Base-by-base conservation (phyloP, 2,329 filamentous ascomycete genomes). In the Trichoderma sp. region DNA sequence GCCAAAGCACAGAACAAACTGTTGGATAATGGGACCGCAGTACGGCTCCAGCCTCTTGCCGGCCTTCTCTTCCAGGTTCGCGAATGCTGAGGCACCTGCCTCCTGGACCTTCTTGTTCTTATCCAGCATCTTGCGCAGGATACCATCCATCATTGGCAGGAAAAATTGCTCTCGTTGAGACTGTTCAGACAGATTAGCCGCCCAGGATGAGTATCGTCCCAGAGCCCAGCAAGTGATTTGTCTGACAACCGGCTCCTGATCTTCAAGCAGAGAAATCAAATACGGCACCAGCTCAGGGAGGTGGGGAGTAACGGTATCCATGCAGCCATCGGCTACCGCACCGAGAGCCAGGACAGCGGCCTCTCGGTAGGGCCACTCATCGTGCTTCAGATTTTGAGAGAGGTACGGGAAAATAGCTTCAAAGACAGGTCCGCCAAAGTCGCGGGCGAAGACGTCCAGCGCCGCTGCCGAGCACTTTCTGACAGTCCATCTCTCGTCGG, bases 211-310 rank as follows among this genome's bases (percentile, higher is more conserved):
- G 80, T 97, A 99, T 56, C 96, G 88, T 21, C 94, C 94, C 26
- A 99, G 86, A 6, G 96, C 96, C 96, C 96, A 99, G 80, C 96
- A 99, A 28, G 95, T 98, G 73, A 99, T 99, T 77, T 97, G 93
- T 71, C 96, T 88, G 46, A 99, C 95, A 16, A 98, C 91, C 16
- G 96, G 93, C 79, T 97, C 94, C 1, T 86, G 77, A 76, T 99
- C 96, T 68, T 91, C 88, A 43, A 99, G 85, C 0, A 97, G 86
- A 8, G 91, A 91, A 73, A 98, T 91, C 59, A 99, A 87, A 78
- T 97, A 99, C 1, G 93, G 92, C 2, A 98, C 89, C 51, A 99
- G 85, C 77, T 97, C 91, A 2, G 93, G 94, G 34, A 99, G 87
- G 79, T 98, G 94, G 64, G 94, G 96, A 58, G 90, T 90, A 64